Percentiles rank a stretch among this genome's conserved stretches.
Evolutionary conservation across 495 filamentous ascomycete species (phyloP).

Genomic region (Parathielavia appendiculata): DNA sequence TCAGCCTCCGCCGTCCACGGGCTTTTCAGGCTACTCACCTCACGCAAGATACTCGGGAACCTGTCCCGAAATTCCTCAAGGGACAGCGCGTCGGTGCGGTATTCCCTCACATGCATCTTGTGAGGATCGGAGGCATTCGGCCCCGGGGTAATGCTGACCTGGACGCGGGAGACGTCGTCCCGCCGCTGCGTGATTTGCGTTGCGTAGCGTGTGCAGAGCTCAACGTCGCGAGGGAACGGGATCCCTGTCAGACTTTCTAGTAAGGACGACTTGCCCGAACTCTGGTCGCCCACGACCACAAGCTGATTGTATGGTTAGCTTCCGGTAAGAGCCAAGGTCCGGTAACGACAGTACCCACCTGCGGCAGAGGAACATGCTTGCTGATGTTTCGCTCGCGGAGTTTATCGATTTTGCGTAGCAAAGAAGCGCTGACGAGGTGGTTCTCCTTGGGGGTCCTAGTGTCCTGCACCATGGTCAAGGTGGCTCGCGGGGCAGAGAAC

Average conservation of each 20-base stretch:
- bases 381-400: conserved; percentile 40
- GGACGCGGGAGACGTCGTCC: conserved; percentile 21
- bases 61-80: conserved; percentile 13
- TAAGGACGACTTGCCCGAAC: conserved; percentile 45
- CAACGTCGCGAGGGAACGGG: conserved; percentile 41
- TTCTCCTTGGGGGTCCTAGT: background rate
- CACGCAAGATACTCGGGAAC: conserved; percentile 24
- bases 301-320: conserved; percentile 27
- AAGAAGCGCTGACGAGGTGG: conserved; percentile 19
- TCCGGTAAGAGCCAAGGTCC: background rate
- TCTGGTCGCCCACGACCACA: conserved; percentile 45
- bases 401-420: conserved; percentile 35
- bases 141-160: conserved; percentile 43
- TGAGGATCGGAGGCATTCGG: conserved; percentile 24
- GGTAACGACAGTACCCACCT: conserved; percentile 14
- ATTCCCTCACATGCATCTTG: conserved; percentile 17
- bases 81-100: conserved; percentile 13
- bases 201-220: conserved; percentile 52
- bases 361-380: conserved; percentile 35
- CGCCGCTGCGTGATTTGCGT: conserved; percentile 49
- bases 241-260: conserved; percentile 48
- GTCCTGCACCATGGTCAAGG: background rate
- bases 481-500: background rate
- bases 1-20: background rate
- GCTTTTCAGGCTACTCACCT: conserved; percentile 15